These are phyloP conservation scores for Rutidosis leptorrhynchoides DNA, from an alignment of 129 eudicot species.

Conservation along the genomic window DNA sequence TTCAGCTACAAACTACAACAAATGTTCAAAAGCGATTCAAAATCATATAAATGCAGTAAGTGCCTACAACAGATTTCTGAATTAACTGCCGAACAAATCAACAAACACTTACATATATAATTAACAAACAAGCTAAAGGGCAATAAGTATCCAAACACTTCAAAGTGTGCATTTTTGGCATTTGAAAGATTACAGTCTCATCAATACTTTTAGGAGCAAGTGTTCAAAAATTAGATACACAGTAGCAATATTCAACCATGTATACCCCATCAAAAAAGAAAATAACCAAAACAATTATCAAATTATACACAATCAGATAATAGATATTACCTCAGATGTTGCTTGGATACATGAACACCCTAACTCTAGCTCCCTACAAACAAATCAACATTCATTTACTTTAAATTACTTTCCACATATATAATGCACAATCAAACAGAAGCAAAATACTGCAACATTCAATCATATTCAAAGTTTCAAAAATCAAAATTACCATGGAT, in stretches of 20 bases:
- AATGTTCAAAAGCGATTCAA: neutral
- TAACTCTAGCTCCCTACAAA: conserved; percentile 66
- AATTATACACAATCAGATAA: neutral
- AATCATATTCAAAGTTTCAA: no score
- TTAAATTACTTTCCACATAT: no score
- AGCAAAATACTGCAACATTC: neutral
- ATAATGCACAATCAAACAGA: neutral
- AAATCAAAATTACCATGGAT: conserved; percentile 35
- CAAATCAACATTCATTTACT: neutral
- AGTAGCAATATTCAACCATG: neutral
- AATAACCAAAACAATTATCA: neutral
- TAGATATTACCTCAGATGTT: conserved; percentile 57
- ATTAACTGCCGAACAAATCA: no score
- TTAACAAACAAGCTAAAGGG: neutral
- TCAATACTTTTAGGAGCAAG: neutral
- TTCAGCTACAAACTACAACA: conserved; percentile 23
- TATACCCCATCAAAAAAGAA: neutral
- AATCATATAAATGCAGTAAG: neutral
- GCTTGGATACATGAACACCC: conserved; percentile 88
- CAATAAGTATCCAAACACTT: neutral
- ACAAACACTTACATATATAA: no score
- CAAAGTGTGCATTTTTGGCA: neutral
- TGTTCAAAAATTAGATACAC: neutral
- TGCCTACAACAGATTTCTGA: neutral
- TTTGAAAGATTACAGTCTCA: neutral